A percentile compares a stretch with the other conserved stretches of the same genome.
Conservation (phyloP, 768 basidiomycete species). For the Suillus weaverae region DNA sequence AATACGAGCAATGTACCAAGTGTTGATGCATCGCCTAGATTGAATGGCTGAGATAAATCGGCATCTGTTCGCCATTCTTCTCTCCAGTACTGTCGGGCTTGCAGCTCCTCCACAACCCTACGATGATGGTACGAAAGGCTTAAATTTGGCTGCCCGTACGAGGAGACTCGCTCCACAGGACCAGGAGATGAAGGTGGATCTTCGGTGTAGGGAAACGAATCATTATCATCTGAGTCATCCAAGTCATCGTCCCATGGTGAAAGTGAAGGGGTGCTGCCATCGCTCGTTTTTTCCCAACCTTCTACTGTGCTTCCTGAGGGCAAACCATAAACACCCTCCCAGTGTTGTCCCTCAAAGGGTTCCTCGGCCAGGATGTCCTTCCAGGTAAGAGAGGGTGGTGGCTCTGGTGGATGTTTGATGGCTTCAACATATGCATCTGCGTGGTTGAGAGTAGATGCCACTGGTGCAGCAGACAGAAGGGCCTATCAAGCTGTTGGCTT, state of each 20-base stretch:
- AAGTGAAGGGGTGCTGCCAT: conserved; percentile 64
- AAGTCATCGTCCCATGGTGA: conserved; percentile 64
- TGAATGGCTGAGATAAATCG: conserved; percentile 45
- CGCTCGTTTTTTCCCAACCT: conserved; percentile 46
- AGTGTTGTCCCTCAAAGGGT: conserved; percentile 84
- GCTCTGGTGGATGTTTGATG: conserved; percentile 43
- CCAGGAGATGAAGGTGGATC: not conserved
- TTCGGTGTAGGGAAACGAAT: conserved; percentile 10
- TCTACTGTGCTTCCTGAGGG: conserved; percentile 48
- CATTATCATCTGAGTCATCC: conserved; percentile 31
- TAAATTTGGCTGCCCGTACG: conserved; percentile 30
- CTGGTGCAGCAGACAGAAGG: conserved; percentile 55
- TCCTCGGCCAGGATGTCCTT: conserved; percentile 77
- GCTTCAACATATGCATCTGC: conserved; percentile 56
- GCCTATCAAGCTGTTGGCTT: conserved; percentile 41
- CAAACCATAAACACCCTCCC: conserved; percentile 69
- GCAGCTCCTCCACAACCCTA: conserved; percentile 62
- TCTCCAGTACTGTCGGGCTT: conserved; percentile 72
- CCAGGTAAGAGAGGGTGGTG: conserved; percentile 61
- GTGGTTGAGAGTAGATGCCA: conserved; percentile 45
- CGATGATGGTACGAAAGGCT: conserved; percentile 39
- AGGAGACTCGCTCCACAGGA: conserved; percentile 8
- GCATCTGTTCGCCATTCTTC: conserved; percentile 58
- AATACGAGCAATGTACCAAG: conserved; percentile 46
- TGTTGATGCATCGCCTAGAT: conserved; percentile 71